Base-by-base conservation (phyloP, 495 filamentous ascomycete genomes). In the Lasiosphaeria hispida region DNA sequence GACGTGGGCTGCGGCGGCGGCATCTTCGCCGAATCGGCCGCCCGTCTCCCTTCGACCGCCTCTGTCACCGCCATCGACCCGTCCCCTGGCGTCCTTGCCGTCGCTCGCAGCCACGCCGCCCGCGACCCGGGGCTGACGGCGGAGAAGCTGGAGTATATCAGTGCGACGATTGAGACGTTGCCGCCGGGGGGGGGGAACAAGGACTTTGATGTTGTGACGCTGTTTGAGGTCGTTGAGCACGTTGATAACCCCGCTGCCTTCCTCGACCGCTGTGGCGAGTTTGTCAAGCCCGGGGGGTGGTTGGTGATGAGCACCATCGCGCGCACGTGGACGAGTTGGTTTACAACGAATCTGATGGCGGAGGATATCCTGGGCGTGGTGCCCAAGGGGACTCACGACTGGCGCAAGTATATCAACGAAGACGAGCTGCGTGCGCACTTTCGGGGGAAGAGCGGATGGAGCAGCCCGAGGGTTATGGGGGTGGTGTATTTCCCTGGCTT, bases 171-270 rank as follows among this genome's bases (percentile, higher is more conserved):
- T 50, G 91, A 97, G 71, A 75, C 83, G 5, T 72, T 92, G 0
- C 71, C 83, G 0, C 57, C n/a, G 64, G 67, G 13, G 60, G 7
- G 7, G 15, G 15, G 11, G 7, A 48, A 33, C 6, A 48, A 80
- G 13, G 71, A 79, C 45, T 86, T 81, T 67, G 92, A 96, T 71
- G 70, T 96, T 3, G 84, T 98, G 7, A 87, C 88, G 4, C 71
- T 95, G 33, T 97, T 97, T 72, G 94, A 98, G 70, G 94, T 98
- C 0, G 77, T 98, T 39, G 94, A 98, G 67, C 94, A 98, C 68
- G 88, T 97, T 57, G 82, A 83, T 3, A 76, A 82, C 7, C 89
- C 91, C 0, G 72, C 82, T 0, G 65, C 80, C 0, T 97, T 98
- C 67, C 78, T 97, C 2, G 74, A 81, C 17, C 71, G 75, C 11